phyloP scores from a whole-genome alignment of 352 stramenopile species.

The Globisporangium iwayamae region DNA sequence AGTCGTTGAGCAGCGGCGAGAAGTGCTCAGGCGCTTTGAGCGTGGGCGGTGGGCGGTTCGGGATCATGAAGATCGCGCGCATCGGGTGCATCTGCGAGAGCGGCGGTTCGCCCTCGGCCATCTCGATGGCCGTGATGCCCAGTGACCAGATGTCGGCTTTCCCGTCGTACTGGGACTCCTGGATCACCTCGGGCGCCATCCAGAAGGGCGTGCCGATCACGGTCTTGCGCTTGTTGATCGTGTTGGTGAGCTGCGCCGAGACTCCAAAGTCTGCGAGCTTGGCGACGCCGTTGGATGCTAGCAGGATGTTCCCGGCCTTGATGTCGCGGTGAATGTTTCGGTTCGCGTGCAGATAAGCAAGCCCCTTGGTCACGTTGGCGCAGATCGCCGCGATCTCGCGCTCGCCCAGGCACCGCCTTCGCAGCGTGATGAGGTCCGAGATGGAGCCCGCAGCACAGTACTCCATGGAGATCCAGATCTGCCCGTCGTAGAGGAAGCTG shows the following conservation, averaged over 20 bases:
- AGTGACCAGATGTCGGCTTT: constrained; percentile 85
- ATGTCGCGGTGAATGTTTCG: constrained; percentile 87
- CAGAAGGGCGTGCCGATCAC: constrained; percentile 90
- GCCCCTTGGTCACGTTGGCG: constrained; percentile 60
- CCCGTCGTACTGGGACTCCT: constrained; percentile 80
- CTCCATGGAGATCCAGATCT: constrained; percentile 89
- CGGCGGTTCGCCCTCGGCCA: constrained; percentile 83
- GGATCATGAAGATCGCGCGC: constrained; percentile 79
- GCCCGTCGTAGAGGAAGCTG: constrained; percentile 69
- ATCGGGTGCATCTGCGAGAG: constrained; percentile 88
- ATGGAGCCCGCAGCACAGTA: constrained; percentile 84
- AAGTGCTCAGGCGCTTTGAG: constrained; percentile 37
- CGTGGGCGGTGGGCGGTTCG: constrained; percentile 54
- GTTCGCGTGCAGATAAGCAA: constrained; percentile 78
- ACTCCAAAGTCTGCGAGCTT: constrained; percentile 91
- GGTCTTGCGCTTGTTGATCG: constrained; percentile 89
- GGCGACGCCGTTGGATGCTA: constrained; percentile 57
- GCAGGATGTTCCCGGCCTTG: constrained; percentile 85
- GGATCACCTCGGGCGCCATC: constrained; percentile 91
- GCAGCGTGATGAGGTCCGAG: constrained; percentile 69
- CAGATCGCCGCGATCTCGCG: constrained; percentile 69
- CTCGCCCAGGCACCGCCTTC: constrained; percentile 49
- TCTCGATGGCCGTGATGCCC: constrained; percentile 88
- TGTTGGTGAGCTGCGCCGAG: constrained; percentile 86
- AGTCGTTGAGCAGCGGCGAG: constrained; percentile 54